Conservation (phyloP, 441 rosid genomes). For the Lepidium campestre region DNA sequence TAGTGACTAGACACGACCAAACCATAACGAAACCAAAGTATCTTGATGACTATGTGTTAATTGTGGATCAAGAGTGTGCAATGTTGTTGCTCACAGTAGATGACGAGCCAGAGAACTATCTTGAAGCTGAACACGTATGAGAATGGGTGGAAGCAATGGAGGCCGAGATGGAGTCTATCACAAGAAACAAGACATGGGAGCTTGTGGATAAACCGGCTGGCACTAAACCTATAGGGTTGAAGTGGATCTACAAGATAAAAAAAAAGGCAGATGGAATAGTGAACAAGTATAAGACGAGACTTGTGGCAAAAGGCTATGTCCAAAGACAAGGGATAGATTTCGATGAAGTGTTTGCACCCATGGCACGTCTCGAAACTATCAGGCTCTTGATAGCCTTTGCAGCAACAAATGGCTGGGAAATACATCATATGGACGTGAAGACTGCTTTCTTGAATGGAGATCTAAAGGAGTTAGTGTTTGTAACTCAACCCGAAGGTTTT, state of each 20-base stretch:
- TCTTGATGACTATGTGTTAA: too few relatives aligned
- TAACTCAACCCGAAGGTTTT: not conserved
- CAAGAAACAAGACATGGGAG: not conserved
- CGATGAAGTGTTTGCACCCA: not conserved
- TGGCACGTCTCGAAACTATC: not conserved
- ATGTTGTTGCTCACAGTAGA: too few relatives aligned
- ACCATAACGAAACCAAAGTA: too few relatives aligned
- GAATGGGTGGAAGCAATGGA: not conserved
- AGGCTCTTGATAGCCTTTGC: not conserved
- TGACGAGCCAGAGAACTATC: too few relatives aligned
- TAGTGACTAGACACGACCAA: too few relatives aligned
- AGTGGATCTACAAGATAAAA: not conserved
- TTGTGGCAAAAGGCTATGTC: not conserved
- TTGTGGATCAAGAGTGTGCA: too few relatives aligned
- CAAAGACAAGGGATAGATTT: not conserved
- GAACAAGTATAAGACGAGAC: not conserved
- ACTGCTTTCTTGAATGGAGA: not conserved
- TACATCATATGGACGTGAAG: not conserved
- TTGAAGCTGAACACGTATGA: too few relatives aligned
- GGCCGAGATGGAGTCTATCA: not conserved
- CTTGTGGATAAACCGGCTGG: too few relatives aligned
- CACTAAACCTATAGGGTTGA: too few relatives aligned
- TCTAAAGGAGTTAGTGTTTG: not conserved
- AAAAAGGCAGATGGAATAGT: not conserved
- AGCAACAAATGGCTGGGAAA: not conserved